Conservation (phyloP, 768 basidiomycete species). For the Panellus pusillus region DNA sequence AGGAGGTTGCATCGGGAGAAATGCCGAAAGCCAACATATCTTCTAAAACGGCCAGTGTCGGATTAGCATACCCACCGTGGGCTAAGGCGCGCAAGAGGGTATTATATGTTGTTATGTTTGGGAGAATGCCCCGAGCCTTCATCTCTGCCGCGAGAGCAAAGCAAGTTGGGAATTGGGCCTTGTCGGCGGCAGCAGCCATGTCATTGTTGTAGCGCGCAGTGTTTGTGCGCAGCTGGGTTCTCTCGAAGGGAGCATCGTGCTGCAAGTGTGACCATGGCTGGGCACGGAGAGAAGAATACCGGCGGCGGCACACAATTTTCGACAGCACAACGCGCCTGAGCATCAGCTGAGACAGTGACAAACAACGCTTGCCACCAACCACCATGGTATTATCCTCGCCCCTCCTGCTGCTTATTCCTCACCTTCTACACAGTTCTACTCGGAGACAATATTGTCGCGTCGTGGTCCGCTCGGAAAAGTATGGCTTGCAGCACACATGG, state of each 20-base stretch:
- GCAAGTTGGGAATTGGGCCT: slow-evolving; percentile 36
- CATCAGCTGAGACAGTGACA: slow-evolving; percentile 1
- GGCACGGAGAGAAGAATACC: slow-evolving; percentile 17
- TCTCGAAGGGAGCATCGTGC: slow-evolving; percentile 24
- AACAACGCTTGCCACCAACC: slow-evolving; percentile 6
- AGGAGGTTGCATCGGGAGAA: slow-evolving; percentile 48
- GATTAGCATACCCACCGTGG: slow-evolving; percentile 40
- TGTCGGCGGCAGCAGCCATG: slow-evolving; percentile 30
- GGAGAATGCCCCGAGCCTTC: slow-evolving; percentile 54
- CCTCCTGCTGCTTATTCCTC: slow-evolving; percentile 8
- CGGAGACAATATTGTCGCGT: slow-evolving; percentile 90
- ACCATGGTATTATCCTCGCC: slow-evolving; percentile 29
- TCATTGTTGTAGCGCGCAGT: slow-evolving; percentile 32
- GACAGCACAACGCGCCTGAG: slow-evolving; percentile 8
- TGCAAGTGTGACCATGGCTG: slow-evolving; percentile 31
- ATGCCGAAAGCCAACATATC: slow-evolving; percentile 62
- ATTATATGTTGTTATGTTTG: slow-evolving; percentile 58
- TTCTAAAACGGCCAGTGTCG: slow-evolving; percentile 66
- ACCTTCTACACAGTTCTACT: slow-evolving; percentile 66
- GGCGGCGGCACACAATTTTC: slow-evolving; percentile 5
- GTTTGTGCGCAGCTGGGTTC: slow-evolving; percentile 22
- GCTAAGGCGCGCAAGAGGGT: slow-evolving; percentile 53
- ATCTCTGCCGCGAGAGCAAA: slow-evolving; percentile 53
- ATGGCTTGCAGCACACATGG: slow-evolving; percentile 99
- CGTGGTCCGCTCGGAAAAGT: slow-evolving; percentile 94